These are phyloP conservation scores for Torulaspora gathmanii DNA, from an alignment of 805 yeast species.

Conservation along the genomic window DNA sequence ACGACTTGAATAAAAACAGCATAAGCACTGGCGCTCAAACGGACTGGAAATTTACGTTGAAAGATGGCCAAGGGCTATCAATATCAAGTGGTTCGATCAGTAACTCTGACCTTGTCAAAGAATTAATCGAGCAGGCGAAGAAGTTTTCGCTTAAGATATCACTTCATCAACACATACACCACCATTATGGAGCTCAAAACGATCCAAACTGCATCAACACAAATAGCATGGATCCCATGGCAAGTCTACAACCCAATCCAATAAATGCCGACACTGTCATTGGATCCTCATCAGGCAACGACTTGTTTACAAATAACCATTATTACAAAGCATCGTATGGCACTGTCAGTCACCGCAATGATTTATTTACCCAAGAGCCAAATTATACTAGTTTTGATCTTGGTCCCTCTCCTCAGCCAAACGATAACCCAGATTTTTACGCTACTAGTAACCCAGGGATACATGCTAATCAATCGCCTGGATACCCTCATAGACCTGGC, in stretches of 20 bases:
- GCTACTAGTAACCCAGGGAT: not conserved
- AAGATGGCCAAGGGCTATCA: slow-evolving; percentile 44
- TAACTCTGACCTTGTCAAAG: slow-evolving; percentile 50
- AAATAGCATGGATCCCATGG: slow-evolving; percentile 3
- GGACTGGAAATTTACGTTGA: slow-evolving; percentile 61
- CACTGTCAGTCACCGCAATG: slow-evolving; percentile 9
- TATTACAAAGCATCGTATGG: slow-evolving; percentile 7
- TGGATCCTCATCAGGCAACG: not conserved
- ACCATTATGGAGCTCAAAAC: slow-evolving; percentile 55
- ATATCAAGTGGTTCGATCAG: slow-evolving; percentile 49
- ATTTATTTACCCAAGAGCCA: slow-evolving; percentile 25
- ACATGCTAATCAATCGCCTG: slow-evolving; percentile 5
- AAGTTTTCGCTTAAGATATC: slow-evolving; percentile 54
- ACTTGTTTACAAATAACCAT: slow-evolving; percentile 10
- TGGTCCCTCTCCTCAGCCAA: slow-evolving; percentile 16
- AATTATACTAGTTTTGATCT: slow-evolving; percentile 21
- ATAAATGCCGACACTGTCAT: not conserved
- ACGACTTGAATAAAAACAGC: slow-evolving; percentile 1
- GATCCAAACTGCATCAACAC: slow-evolving; percentile 8
- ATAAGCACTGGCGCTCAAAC: slow-evolving; percentile 26
- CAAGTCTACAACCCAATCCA: slow-evolving; percentile 1
- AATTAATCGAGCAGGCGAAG: slow-evolving; percentile 57
- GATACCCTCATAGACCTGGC: slow-evolving; percentile 8
- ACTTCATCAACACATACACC: slow-evolving; percentile 82
- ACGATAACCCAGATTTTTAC: slow-evolving; percentile 1